phyloP scores from a whole-genome alignment of 768 basidiomycete species.

The Suillus paluster region DNA sequence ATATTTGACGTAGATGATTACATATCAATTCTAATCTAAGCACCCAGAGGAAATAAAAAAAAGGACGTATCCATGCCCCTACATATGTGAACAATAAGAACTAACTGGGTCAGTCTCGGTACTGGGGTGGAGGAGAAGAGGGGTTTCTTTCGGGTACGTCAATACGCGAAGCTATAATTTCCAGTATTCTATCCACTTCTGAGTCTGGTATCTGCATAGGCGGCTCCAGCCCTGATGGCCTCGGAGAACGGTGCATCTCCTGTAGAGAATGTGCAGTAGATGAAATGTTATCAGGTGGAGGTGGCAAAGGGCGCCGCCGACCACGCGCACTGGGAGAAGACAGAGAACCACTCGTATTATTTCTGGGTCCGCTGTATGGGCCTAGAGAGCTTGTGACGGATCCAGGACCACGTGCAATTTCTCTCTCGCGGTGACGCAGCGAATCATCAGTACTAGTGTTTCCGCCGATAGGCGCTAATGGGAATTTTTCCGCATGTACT shows the following conservation, averaged over 20 bases:
- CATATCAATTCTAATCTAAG: neutral
- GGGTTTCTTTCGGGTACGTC: slow-evolving; percentile 1
- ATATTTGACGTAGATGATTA: slow-evolving; percentile 3
- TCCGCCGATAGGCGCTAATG: slow-evolving; percentile 8
- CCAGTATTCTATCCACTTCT: slow-evolving; percentile 12
- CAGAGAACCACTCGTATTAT: neutral
- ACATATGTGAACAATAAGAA: neutral
- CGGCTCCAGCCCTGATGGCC: neutral
- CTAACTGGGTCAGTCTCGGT: slow-evolving; percentile 5
- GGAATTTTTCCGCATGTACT: neutral
- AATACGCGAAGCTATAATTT: slow-evolving; percentile 12
- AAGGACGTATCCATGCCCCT: neutral
- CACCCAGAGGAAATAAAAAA: neutral
- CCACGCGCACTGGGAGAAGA: slow-evolving; percentile 1
- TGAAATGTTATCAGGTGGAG: neutral
- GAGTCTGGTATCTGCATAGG: slow-evolving; percentile 5
- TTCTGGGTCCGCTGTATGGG: neutral
- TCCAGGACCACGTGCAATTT: slow-evolving; percentile 1
- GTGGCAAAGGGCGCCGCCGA: slow-evolving; percentile 1
- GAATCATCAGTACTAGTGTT: neutral
- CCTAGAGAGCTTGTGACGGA: neutral
- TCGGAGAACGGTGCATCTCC: neutral
- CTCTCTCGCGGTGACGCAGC: neutral
- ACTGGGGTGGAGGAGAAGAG: slow-evolving; percentile 9
- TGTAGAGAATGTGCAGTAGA: neutral